phyloP scores from a whole-genome alignment of 306 rosid species.

The Cucurbita maxima region DNA sequence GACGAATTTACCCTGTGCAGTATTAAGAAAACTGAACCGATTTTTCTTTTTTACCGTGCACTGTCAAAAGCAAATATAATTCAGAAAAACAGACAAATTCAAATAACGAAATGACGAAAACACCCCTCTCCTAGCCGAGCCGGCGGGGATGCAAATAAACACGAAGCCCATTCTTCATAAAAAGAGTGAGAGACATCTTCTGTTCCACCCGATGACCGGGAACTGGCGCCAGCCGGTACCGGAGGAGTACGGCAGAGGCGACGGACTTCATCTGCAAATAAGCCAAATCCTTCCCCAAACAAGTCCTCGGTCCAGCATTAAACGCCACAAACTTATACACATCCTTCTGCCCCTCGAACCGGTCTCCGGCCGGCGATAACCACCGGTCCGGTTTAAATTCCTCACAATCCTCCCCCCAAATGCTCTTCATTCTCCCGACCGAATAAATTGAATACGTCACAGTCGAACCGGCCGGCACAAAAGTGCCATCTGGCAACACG shows the following conservation, averaged over 20 bases:
- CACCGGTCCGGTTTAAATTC: constrained; percentile 91
- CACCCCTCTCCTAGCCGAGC: constrained; percentile 20
- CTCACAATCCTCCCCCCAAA: constrained; percentile 92
- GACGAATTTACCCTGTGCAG: constrained; percentile 15
- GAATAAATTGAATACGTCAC: constrained; percentile 89
- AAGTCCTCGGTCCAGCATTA: constrained; percentile 88
- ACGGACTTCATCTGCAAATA: constrained; percentile 92
- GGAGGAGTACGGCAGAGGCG: constrained; percentile 69
- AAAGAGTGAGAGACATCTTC: constrained; percentile 79
- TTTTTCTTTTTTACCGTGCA: background rate
- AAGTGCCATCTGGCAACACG: constrained; percentile 70
- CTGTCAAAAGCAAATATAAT: background rate
- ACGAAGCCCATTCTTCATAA: constrained; percentile 74
- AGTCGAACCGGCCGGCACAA: constrained; percentile 78
- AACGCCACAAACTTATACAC: constrained; percentile 68
- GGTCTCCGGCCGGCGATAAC: constrained; percentile 39
- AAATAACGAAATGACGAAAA: constrained; percentile 9
- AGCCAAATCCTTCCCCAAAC: constrained; percentile 90
- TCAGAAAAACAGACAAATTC: background rate
- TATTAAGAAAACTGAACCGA: background rate
- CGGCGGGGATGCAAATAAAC: constrained; percentile 56
- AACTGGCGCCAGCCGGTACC: constrained; percentile 53
- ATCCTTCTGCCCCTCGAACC: constrained; percentile 77
- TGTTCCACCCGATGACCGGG: constrained; percentile 79
- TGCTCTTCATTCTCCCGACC: constrained; percentile 67